Evolutionary conservation across 495 filamentous ascomycete species (phyloP), one percentile per base, ranked within the genome.

Genomic region (Wilcoxina mikolae): DNA sequence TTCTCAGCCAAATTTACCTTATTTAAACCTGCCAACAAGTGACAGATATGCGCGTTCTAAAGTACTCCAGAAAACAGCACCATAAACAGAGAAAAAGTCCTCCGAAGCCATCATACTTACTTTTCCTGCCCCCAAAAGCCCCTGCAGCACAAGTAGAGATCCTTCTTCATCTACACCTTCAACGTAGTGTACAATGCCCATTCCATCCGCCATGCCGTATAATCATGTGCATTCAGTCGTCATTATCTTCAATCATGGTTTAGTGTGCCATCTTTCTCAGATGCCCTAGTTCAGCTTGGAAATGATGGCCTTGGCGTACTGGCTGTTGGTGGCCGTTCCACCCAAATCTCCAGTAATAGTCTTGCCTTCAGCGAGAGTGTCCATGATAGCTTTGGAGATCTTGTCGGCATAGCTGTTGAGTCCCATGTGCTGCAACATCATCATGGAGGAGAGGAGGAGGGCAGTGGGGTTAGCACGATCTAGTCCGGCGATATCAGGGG

Each of bases 391-490:
- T 68, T 78, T 85, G 77, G 95, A 85, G 65, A 98, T 96, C 65
- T 78, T 80, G 66, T 78, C 72, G 51, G 93, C 91, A 67, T 95
- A 80, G 54, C 87, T 77, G 65, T 75, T 78, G 51, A 96, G 75
- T 60, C 83, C 83, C 93, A 98, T 96, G 73, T 96, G 93, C 69
- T 93, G 84, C 78, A 98, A 72, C 91, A 98, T 96, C 91, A 96
- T 96, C 71, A 95, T 87, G 67, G 81, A 85, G 70, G 79, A 84
- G 59, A 95, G 78, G 50, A 96, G 77, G 57, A 95, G 76, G 54
- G 89, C 90, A 60, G 90, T 95, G 47, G 90, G 90, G 77, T 96
- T 96, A 65, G 90, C 90, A 51, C 94, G 82, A 42, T 78, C 80
- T 79, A 94, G 88, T 68, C 91, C 91, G 51, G 90, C 93, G 67